Evolutionary conservation across 2,329 filamentous ascomycete genomes (phyloP), one percentile per base, ranked within the genome.

Genomic region (Ophiostoma sp.): DNA sequence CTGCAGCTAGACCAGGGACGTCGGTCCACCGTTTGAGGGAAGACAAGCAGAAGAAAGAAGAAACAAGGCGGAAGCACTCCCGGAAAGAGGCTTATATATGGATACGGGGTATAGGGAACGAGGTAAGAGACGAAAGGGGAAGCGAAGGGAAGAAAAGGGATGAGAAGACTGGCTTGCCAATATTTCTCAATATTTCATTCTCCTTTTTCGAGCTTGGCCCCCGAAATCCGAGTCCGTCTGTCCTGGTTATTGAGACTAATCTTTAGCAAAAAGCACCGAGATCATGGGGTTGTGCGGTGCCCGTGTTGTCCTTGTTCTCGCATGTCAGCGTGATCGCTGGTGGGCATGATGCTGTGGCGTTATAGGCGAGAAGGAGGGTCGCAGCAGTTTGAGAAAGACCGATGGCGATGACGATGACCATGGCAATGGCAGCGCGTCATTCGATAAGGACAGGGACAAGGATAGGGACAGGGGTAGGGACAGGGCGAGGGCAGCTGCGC

Each of bases 301-400:
- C 49, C n/a, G 12, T 55, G 14, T 36, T 11, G 12, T 36, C 7
- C 8, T 18, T n/a, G 16, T 49, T 27, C 38, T 62, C 40, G n/a
- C 12, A 49, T 36, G 41, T 47, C 58, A 58, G 36, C 55, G 38
- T 14, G 66, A 64, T 52, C 60, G 27, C 49, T 64, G 60, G 18
- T 11, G 9, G 52, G 7, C 55, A 41, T 67, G 41, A 49, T n/a
- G 36, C 36, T 47, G 67, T 47, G 67, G 67, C 62, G 67, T n/a
- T 58, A 65, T 65, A 68, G 63, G 67, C 49, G 67, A 65, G 41
- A 36, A 45, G 27, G 66, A 1, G 47, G 58, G 41, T 60, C 62
- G 40, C 66, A 67, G 60, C 66, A 64, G 45, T 49, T 55, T 12
- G 67, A 47, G 62, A 52, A 58, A 45, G 66, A 42, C 47, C 63